These are phyloP conservation scores for Penicillium longicatenatum DNA, from an alignment of 495 filamentous ascomycete species.

Conservation along the genomic window DNA sequence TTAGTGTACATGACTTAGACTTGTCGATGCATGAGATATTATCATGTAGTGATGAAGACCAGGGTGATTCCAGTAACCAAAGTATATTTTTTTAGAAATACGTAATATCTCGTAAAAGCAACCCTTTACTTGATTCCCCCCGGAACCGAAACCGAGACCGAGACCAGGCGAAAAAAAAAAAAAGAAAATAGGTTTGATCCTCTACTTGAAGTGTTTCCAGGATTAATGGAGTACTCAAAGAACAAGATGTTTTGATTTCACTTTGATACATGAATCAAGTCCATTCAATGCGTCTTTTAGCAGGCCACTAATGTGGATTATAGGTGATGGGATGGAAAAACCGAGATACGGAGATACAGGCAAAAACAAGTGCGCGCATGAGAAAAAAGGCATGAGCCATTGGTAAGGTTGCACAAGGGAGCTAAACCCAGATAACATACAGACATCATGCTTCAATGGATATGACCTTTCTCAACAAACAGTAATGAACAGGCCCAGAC, in stretches of 20 bases:
- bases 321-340: background rate
- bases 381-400: background rate
- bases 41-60: too few species aligned
- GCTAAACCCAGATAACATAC: background rate
- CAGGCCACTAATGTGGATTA: background rate
- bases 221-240: background rate
- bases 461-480: slow-evolving; percentile 9
- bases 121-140: too few species aligned
- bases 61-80: too few species aligned
- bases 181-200: background rate
- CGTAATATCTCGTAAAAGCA: too few species aligned
- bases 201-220: background rate
- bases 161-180: background rate
- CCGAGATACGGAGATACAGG: too few species aligned
- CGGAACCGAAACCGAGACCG: background rate
- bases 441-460: too few species aligned
- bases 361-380: background rate
- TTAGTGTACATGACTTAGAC: too few species aligned
- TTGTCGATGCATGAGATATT: too few species aligned
- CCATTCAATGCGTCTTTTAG: background rate
- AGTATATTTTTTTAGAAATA: too few species aligned
- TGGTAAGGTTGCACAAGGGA: background rate
- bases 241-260: background rate
- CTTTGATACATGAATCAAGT: background rate
- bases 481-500: slow-evolving; percentile 14